Conservation (phyloP, 1,284 basidiomycete species). For the Sporisorium iseilematis-ciliati region DNA sequence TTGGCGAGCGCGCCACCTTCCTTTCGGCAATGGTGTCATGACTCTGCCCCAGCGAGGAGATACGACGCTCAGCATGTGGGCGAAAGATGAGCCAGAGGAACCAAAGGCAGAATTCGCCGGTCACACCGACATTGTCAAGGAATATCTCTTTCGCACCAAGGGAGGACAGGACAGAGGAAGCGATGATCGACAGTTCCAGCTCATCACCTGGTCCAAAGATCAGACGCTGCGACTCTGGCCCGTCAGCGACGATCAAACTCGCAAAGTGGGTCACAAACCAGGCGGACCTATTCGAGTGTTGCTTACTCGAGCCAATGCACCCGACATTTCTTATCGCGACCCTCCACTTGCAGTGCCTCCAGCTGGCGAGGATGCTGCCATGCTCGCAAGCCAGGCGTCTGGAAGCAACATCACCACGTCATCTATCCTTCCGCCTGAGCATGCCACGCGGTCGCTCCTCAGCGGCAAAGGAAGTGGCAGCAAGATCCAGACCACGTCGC, state of each 20-base stretch:
- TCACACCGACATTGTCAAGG: conserved; percentile 92
- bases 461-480: conserved; percentile 54
- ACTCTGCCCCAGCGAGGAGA: conserved; percentile 90
- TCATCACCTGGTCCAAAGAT: conserved; percentile 98
- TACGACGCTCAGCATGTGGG: conserved; percentile 87
- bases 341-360: conserved; percentile 35
- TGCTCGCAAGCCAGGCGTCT: conserved; percentile 35
- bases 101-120: conserved; percentile 86
- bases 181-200: conserved; percentile 68
- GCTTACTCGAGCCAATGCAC: conserved; percentile 71
- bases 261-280: conserved; percentile 72
- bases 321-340: conserved; percentile 58
- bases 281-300: conserved; percentile 73
- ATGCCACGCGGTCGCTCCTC: conserved; percentile 47
- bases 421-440: conserved; percentile 50
- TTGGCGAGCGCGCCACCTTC: conserved; percentile 91
- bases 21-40: conserved; percentile 90
- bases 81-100: conserved; percentile 72
- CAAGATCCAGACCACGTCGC: conserved; percentile 41
- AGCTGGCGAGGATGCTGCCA: conserved; percentile 22
- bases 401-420: conserved; percentile 45
- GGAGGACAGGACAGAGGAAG: conserved; percentile 71
- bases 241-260: conserved; percentile 76
- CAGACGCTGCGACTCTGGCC: conserved; percentile 93
- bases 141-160: conserved; percentile 91